Conservation (phyloP, 2,329 filamentous ascomycete species). For the Venturia nashicola region DNA sequence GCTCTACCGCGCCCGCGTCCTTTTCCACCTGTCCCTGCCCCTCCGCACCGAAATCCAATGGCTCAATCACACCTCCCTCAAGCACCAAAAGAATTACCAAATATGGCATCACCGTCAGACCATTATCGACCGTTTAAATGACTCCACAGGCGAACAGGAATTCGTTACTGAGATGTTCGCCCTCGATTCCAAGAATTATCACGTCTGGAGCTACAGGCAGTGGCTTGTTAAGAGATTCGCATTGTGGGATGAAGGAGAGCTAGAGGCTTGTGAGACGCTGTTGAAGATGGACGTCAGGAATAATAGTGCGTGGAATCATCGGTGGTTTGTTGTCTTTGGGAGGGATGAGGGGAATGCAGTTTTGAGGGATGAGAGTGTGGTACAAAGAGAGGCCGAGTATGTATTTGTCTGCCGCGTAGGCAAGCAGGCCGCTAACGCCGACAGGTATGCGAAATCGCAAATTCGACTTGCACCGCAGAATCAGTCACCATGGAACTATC, state of each 20-base stretch:
- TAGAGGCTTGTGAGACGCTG: conserved; percentile 58
- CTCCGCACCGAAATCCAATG: conserved; percentile 66
- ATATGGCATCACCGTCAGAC: conserved; percentile 67
- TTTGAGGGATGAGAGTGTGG: conserved; percentile 19
- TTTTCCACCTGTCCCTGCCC: conserved; percentile 48
- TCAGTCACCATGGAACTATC: conserved; percentile 86
- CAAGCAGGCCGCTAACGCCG: conserved; percentile 12
- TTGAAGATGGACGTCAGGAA: conserved; percentile 77
- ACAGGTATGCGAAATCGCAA: conserved; percentile 49
- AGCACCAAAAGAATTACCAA: conserved; percentile 95
- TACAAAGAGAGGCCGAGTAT: conserved; percentile 61
- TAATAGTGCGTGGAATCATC: conserved; percentile 95
- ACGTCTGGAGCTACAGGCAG: conserved; percentile 94
- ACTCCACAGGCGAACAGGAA: conserved; percentile 54
- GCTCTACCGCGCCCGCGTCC: conserved; percentile 75
- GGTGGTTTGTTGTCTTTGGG: conserved; percentile 84
- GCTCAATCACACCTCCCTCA: conserved; percentile 72
- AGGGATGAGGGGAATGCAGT: conserved; percentile 22
- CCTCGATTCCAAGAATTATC: conserved; percentile 91
- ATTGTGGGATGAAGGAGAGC: conserved; percentile 48
- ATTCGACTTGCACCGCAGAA: conserved; percentile 81
- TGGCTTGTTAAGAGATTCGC: conserved; percentile 55
- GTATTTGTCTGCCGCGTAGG: conserved; percentile 10
- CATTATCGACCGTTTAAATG: conserved; percentile 42
- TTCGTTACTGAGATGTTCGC: conserved; percentile 75